Evolutionary conservation across 1,284 basidiomycete genomes (phyloP), one percentile per base, ranked within the genome.

Genomic region (Moesziomyces globuligerus): DNA sequence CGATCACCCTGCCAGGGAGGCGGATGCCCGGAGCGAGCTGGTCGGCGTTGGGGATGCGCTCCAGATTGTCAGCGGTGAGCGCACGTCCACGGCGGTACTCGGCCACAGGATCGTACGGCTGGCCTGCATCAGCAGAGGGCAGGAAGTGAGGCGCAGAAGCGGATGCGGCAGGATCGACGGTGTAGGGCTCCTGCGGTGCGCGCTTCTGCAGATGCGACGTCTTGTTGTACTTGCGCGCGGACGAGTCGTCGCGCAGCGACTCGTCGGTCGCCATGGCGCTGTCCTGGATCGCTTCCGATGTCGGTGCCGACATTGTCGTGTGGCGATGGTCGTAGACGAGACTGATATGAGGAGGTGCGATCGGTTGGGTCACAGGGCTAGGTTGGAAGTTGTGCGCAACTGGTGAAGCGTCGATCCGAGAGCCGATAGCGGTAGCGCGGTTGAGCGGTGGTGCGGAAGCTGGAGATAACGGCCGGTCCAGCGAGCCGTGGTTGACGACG

Each of bases 1-100:
- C 57, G 26, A 67, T 52, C 5, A 54, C 44, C 18, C 59, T 47
- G 7, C 71, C 68, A 7, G 75, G 72, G 3, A 81, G 62, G 21
- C 79, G 73, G 24, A 81, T 81, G 10, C 79, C 79, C 3, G 79
- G 79, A 8, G 79, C 79, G 11, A 81, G 69, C 47, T 81, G 74
- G 41, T 81, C 79, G 9, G 76, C 79, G 10, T 79, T 64, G n/a
- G 79, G 79, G 42, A 81, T 79, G 18, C 71, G 67, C 41, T 68
- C 73, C n/a, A 81, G 60, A 34, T 81, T 81, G 49, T 75, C 69
- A 1, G 76, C 78, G 6, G 79, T 81, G n/a, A 81, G 60, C 4
- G 67, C 69, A 32, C 69, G 61, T 11, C 56, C 72, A 15, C 67
- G 69, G 15, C 64, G 48, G 38, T 67, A 67, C 26, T 72, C 69